Conservation (phyloP, 2,329 filamentous ascomycete genomes). For the Graphilbum ipis-grandicollis region DNA sequence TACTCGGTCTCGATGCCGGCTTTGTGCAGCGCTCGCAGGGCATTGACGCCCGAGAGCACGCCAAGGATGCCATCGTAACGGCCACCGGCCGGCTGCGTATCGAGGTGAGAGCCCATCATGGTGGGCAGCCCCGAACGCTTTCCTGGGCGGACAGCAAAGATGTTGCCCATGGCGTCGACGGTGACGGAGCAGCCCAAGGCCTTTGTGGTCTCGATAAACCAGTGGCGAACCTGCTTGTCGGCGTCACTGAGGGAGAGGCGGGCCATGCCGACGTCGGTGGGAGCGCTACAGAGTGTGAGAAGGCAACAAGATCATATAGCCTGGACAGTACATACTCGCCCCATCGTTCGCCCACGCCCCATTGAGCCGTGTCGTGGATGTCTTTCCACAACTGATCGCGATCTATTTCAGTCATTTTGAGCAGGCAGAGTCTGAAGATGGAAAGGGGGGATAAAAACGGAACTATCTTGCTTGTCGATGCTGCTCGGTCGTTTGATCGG, state of each 20-base stretch:
- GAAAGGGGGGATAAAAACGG: no score
- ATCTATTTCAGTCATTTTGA: no score
- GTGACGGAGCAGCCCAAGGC: constrained; percentile 48
- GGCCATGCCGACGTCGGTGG: constrained; percentile 53
- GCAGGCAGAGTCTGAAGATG: no score
- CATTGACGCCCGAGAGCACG: constrained; percentile 55
- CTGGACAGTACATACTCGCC: background rate
- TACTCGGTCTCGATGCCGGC: constrained; percentile 49
- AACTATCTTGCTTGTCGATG: no score
- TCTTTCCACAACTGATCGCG: background rate
- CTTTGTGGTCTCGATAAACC: constrained; percentile 51
- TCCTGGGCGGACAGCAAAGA: constrained; percentile 56
- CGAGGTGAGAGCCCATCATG: constrained; percentile 55
- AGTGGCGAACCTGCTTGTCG: constrained; percentile 55
- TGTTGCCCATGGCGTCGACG: constrained; percentile 64
- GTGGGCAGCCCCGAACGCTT: constrained; percentile 32
- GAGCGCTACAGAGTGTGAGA: background rate
- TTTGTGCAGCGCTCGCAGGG: constrained; percentile 50
- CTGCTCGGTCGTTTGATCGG: no score
- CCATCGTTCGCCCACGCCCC: background rate
- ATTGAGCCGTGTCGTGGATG: background rate
- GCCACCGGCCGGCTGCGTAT: constrained; percentile 46
- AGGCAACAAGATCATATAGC: background rate
- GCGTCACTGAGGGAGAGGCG: constrained; percentile 54
- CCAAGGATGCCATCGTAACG: constrained; percentile 67